phyloP scores from a whole-genome alignment of 495 filamentous ascomycete species.

The Cercophora newfieldiana region DNA sequence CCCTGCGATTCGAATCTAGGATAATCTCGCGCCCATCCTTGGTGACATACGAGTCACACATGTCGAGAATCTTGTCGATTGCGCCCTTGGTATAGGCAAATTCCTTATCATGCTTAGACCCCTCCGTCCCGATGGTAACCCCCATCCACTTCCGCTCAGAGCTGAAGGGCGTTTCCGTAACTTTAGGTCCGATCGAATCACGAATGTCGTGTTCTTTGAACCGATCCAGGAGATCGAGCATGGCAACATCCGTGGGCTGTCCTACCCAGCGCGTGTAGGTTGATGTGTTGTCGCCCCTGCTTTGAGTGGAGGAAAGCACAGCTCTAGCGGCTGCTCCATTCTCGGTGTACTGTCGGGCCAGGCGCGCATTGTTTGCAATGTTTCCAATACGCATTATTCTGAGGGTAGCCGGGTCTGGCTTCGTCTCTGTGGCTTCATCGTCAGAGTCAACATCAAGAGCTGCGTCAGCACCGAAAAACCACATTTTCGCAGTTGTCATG shows the following conservation, averaged over 20 bases:
- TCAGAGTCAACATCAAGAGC: conserved; percentile 76
- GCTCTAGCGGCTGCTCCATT: conserved; percentile 69
- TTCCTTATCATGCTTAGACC: conserved; percentile 56
- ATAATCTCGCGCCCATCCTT: conserved; percentile 84
- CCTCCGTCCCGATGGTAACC: conserved; percentile 70
- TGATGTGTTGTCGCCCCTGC: conserved; percentile 55
- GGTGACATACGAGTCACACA: conserved; percentile 88
- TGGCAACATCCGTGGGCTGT: conserved; percentile 94
- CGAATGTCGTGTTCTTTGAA: conserved; percentile 90
- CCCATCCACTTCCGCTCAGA: conserved; percentile 99
- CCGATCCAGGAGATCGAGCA: conserved; percentile 86
- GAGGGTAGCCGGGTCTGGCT: conserved; percentile 68
- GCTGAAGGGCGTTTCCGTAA: conserved; percentile 88
- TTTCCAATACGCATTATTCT: conserved; percentile 88
- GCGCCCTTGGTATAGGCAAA: conserved; percentile 94
- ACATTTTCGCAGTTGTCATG: conserved; percentile 97
- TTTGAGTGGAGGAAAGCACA: conserved; percentile 73
- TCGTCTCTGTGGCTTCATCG: conserved; percentile 56
- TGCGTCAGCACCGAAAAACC: conserved; percentile 74
- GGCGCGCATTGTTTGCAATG: conserved; percentile 90
- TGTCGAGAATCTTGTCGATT: conserved; percentile 79
- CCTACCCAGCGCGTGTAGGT: conserved; percentile 89
- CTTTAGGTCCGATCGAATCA: conserved; percentile 74
- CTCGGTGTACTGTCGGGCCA: conserved; percentile 59
- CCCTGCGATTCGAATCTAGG: conserved; percentile 73